Base-by-base conservation (phyloP, 2,329 filamentous ascomycete genomes). In the Aspergillus sp. region DNA sequence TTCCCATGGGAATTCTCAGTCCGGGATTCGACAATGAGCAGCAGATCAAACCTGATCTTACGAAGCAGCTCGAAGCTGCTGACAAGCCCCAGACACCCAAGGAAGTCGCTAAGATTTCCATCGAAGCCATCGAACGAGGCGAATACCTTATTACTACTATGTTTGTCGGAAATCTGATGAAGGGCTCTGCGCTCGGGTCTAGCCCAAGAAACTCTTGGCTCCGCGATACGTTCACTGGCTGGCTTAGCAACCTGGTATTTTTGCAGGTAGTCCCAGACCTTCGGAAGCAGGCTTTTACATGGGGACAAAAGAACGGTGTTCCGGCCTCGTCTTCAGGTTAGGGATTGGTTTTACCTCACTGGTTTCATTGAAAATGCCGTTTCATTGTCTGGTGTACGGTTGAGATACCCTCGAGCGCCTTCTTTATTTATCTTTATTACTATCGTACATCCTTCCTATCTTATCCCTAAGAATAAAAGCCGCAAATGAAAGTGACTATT, bases 11-110 rank as follows among this genome's bases (percentile, higher is more conserved):
- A 3, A 98, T 99, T 62, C 81, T 86, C 14, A 88, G 84, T 6
- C 87, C 91, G 0, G 92, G 93, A 0, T 83, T 88, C 52, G 87
- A 88, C 59, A 81, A 84, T 17, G 93, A 98, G 77, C 88, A 96
- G 68, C 75, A 79, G 66, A 84, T 84, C 27, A 98, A 98, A 76
- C 93, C 93, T 7, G 85, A 82, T 5, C 82, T 97, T 50, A 96
- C 93, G 3, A 83, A 86, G 64, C 81, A 88, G 52, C 77, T 98
- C 46, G 95, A 98, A 75, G 87, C 90, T 64, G 83, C 84, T n/a
- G 95, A 99, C 71, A 88, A 88, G 14, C 82, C 86, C 47, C 90
- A 96, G 74, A 88, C 84, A 0, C 90, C 91, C 5, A 88, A 95
- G 5, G 83, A 89, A 58, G 91, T 96, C 14, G 95, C 95, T 1